Percentiles rank a stretch among this genome's conserved stretches.
Conservation (phyloP, 306 rosid species). For the Cajanus cajan region DNA sequence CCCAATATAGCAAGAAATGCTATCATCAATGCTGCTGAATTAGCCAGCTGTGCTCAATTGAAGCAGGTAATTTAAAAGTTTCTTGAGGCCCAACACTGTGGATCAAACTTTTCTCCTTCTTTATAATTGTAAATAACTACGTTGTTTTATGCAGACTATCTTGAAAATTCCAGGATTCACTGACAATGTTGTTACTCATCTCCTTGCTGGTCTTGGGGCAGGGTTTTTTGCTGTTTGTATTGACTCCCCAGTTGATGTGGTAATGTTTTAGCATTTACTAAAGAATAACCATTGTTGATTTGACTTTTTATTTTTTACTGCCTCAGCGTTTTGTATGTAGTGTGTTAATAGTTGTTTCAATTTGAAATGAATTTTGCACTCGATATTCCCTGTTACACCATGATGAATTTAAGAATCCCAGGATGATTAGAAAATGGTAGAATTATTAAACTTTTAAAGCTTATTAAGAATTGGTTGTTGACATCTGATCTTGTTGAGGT, state of each 20-base stretch:
- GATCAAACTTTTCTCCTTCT: too few species aligned
- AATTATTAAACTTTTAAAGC: not conserved
- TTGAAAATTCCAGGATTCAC: conserved; percentile 94
- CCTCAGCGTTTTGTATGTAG: not conserved
- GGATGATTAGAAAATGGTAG: conserved; percentile 10
- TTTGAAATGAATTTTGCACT: not conserved
- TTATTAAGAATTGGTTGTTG: not conserved
- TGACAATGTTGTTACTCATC: conserved; percentile 84
- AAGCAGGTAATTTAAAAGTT: conserved; percentile 64
- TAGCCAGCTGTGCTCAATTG: conserved; percentile 98
- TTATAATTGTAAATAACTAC: too few species aligned
- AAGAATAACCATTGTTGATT: not conserved
- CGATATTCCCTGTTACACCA: not conserved
- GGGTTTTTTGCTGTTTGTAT: conserved; percentile 94
- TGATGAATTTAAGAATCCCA: not conserved
- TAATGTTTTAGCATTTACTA: conserved; percentile 31
- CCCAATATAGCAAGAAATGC: conserved; percentile 95
- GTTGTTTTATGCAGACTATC: conserved; percentile 94
- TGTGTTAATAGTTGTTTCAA: not conserved
- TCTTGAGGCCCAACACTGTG: too few species aligned
- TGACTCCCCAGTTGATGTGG: conserved; percentile 99
- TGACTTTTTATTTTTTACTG: not conserved
- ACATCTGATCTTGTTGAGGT: not conserved
- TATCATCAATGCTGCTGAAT: conserved; percentile 95
- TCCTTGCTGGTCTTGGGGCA: conserved; percentile 91